Base-by-base conservation (phyloP, 805 yeast species). In the Cyberlindnera mycetangii region DNA sequence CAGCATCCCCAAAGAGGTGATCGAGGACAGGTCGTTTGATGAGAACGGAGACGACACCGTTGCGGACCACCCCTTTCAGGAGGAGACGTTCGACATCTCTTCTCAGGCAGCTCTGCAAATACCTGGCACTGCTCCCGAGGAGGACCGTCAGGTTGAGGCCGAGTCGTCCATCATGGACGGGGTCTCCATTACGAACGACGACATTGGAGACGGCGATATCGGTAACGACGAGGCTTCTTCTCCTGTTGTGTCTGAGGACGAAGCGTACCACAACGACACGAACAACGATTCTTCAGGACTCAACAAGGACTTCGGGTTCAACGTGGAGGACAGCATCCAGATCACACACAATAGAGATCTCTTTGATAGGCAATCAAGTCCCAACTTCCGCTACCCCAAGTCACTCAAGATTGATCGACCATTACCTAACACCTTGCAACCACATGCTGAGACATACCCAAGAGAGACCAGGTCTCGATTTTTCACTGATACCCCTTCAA, bases 51-150 rank as follows among this genome's bases (percentile, higher is more conserved):
- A 45, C 8, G 42, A 45, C 14, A 45, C 49, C 4, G 15, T 45
- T 34, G 45, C 32, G 3, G 49, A 45, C 25, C 31, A 22, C 10
- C 33, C 41, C 14, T 27, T 19, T 25, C 32, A 24, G 8, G 44
- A 35, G 2, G n/a, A 16, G n/a, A 37, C 30, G 2, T 42, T 42
- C 37, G 48, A 44, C 7, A 9, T 37, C 7, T 44, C 48, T 1
- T 49, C 53, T 14, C 49, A 49, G 24, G 55, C 53, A 4, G 60
- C 52, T 11, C 32, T 55, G 2, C 60, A 58, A 21, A 57, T 56
- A 7, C 48, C 49, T 18, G 60, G 59, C 2, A 58, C 60, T 3
- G 58, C 58, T 2, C 60, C 59, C 17, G 61, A 55, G 3, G 48
- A 47, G 12, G 30, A 32, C 4, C 31, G 4, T 22, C 16, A 21